A percentile compares a stretch with the other conserved stretches of the same genome.
These are phyloP conservation scores for Paracorniculantispora psalliotae DNA, from an alignment of 2,329 filamentous ascomycete species.

Conservation along the genomic window DNA sequence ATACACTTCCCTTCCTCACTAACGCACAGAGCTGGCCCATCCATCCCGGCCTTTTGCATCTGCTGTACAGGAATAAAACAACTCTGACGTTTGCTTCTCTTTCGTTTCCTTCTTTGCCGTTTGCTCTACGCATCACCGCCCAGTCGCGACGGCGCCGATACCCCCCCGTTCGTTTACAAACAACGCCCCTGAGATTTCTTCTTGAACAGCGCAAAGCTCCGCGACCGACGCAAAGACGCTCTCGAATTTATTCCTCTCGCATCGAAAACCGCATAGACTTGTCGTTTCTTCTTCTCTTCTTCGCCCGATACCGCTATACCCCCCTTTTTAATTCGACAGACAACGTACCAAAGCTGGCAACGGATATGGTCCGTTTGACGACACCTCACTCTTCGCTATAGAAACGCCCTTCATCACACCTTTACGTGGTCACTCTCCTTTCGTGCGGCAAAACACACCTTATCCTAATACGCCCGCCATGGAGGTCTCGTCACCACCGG, in stretches of 20 bases:
- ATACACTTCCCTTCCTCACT: background rate
- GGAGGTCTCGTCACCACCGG: slow-evolving; percentile 48
- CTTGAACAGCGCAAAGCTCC: background rate
- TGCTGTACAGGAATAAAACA: background rate
- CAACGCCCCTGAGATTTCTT: slow-evolving; percentile 12
- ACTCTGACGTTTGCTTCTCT: too few relatives aligned
- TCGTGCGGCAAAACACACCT: background rate
- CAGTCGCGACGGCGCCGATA: slow-evolving; percentile 11
- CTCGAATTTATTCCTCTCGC: background rate
- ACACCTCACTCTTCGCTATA: background rate
- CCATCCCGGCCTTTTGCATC: background rate
- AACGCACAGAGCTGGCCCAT: background rate
- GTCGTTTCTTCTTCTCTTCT: background rate
- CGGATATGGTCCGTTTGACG: slow-evolving; percentile 11
- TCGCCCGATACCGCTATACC: background rate
- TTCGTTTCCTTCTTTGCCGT: too few relatives aligned
- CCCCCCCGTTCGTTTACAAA: slow-evolving; percentile 10
- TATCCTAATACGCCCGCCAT: slow-evolving; percentile 32
- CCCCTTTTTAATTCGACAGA: background rate
- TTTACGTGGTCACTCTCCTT: background rate
- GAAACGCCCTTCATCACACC: background rate
- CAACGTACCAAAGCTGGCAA: background rate
- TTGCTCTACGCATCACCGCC: background rate
- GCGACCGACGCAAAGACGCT: background rate
- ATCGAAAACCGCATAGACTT: background rate